Base-by-base conservation (phyloP, 2,329 filamentous ascomycete genomes). In the Sporothrix pseudoabietina region DNA sequence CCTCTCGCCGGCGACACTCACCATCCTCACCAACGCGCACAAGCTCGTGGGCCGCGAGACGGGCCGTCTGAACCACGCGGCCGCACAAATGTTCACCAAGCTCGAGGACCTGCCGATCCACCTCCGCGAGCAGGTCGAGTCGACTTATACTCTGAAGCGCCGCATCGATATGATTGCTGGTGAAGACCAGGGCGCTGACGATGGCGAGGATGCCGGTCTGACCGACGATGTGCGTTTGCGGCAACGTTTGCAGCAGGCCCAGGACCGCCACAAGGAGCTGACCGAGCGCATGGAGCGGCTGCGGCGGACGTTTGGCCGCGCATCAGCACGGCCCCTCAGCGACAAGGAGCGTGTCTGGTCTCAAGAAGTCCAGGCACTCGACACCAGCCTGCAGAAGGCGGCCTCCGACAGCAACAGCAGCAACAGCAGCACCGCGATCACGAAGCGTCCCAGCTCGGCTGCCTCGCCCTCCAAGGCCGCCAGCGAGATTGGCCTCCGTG, bases 11-110 rank as follows among this genome's bases (percentile, higher is more conserved):
- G 87, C 91, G 30, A 92, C 91, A 1, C 84, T 94, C 22, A 87
- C 90, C 76, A 85, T 93, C 52, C 87, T 95, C 76, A 92, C 91
- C 39, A 89, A 92, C 74, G 89, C 89, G 0, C 92, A 95, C 80
- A 89, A 91, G 78, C 84, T 92, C 5, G 84, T 94, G 6, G 89
- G 89, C 75, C 86, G 87, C 10, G 91, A 94, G 80, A 93, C 91
- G 0, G 85, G 91, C 76, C 85, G 85, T 12, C 85, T 94, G 12
- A 91, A 91, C 19, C 83, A 87, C 59, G 92, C 91, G 0, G 92
- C 91, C 0, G 88, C 91, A 1, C 91, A 94, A 77, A 84, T 94
- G 6, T 94, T 94, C 82, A 85, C 90, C 35, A 87, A 90, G 72
- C 93, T 91, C 75, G 87, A 91, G 76, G 85, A 89, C 63, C 84